These are phyloP conservation scores for Rhodotorula diobovata DNA, from an alignment of 768 basidiomycete genomes.

Conservation along the genomic window DNA sequence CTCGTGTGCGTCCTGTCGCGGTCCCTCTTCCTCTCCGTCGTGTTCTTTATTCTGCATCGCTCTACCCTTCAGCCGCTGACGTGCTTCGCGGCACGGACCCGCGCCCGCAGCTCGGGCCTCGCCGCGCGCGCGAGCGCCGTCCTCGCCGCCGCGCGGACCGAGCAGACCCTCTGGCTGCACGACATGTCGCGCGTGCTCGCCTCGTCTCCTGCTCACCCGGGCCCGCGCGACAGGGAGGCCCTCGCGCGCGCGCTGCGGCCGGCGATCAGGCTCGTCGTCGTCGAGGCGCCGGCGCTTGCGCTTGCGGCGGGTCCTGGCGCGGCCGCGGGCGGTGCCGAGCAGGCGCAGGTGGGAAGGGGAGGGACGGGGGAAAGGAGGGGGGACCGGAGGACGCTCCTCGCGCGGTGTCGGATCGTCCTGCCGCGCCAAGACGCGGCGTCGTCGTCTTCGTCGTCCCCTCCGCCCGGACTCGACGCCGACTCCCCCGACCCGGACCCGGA, in stretches of 20 bases:
- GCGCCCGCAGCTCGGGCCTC: not conserved
- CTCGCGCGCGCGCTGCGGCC: not conserved
- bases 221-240: too few species aligned
- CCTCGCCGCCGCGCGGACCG: constrained; percentile 1
- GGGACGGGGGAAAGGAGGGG: not conserved
- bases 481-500: not conserved
- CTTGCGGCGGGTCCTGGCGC: too few species aligned
- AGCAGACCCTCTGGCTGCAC: constrained; percentile 28
- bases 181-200: constrained; percentile 10
- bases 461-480: not conserved
- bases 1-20: not conserved
- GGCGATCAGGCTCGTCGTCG: not conserved
- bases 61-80: too few species aligned
- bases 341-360: not conserved
- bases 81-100: too few species aligned
- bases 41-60: not conserved
- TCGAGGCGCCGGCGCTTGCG: not conserved
- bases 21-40: not conserved
- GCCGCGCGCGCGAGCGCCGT: constrained; percentile 2
- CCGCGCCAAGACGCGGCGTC: not conserved
- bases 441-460: not conserved
- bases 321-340: too few species aligned
- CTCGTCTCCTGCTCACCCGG: too few species aligned
- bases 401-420: not conserved
- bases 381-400: not conserved